Conservation (phyloP, 768 basidiomycete genomes). For the Crucibulum laeve region DNA sequence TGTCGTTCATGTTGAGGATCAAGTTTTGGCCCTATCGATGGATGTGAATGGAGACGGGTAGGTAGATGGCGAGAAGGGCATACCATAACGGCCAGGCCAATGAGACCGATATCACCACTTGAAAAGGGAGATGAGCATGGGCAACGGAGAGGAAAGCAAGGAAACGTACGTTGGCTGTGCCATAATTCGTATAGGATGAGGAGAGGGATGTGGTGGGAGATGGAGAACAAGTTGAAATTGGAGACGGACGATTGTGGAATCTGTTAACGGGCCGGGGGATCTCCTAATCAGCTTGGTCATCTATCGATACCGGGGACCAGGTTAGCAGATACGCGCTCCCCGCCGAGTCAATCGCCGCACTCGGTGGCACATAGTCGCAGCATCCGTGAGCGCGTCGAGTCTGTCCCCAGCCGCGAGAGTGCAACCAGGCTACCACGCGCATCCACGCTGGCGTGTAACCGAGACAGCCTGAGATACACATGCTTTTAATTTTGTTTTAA, state of each 20-base stretch:
- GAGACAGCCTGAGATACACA: too few relatives aligned
- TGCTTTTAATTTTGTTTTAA: too few relatives aligned
- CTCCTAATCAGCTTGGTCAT: constrained; percentile 11
- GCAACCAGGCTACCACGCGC: too few relatives aligned
- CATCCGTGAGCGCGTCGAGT: too few relatives aligned
- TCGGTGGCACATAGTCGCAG: too few relatives aligned
- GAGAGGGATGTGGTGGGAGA: constrained; percentile 27
- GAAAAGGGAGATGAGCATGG: constrained; percentile 12
- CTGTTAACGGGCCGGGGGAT: constrained; percentile 5
- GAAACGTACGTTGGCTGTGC: constrained; percentile 22
- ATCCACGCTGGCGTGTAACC: too few relatives aligned
- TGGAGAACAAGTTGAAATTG: constrained; percentile 17
- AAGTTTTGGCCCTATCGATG: constrained; percentile 82
- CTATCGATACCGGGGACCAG: background rate
- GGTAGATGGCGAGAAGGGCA: constrained; percentile 21
- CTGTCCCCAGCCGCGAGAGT: too few relatives aligned
- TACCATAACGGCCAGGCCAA: constrained; percentile 99
- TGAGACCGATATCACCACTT: constrained; percentile 97
- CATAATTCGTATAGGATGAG: constrained; percentile 44
- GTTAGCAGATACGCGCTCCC: too few relatives aligned
- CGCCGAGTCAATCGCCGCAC: too few relatives aligned
- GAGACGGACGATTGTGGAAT: constrained; percentile 3
- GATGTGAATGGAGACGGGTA: constrained; percentile 10
- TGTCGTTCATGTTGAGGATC: constrained; percentile 99
- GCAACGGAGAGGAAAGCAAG: constrained; percentile 6